Conservation (phyloP, 2,329 filamentous ascomycete species). For the Rhinocladiella similis region DNA sequence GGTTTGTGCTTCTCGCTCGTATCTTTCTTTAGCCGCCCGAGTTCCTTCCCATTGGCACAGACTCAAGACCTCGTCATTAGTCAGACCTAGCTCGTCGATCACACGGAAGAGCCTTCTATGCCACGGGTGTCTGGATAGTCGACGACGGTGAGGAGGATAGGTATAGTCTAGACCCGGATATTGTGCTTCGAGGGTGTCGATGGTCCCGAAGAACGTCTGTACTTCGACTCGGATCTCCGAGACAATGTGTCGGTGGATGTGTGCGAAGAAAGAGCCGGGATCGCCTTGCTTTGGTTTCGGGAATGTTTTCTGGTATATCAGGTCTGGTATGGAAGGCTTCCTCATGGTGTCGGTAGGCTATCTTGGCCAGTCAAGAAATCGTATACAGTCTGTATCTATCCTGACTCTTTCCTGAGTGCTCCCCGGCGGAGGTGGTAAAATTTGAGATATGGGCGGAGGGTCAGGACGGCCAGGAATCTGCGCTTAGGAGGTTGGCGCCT, state of each 20-base stretch:
- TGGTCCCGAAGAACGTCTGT: constrained; percentile 62
- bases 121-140: constrained; percentile 61
- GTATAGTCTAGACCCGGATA: constrained; percentile 68
- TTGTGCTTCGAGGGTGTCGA: constrained; percentile 65
- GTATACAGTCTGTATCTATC: too few relatives aligned
- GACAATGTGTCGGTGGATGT: constrained; percentile 62
- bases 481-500: neutral
- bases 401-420: too few relatives aligned
- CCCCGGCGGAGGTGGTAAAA: too few relatives aligned
- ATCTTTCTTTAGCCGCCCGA: constrained; percentile 48
- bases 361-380: neutral
- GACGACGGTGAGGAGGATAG: constrained; percentile 61
- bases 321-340: constrained; percentile 58
- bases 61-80: constrained; percentile 59
- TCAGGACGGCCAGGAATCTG: neutral
- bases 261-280: constrained; percentile 58
- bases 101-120: constrained; percentile 61
- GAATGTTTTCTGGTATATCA: constrained; percentile 60
- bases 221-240: constrained; percentile 67
- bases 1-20: constrained; percentile 57
- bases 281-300: constrained; percentile 58
- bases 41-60: constrained; percentile 62
- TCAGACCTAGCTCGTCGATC: constrained; percentile 61
- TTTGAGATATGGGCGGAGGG: neutral
- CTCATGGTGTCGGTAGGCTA: constrained; percentile 50